Evolutionary conservation across 2,329 filamentous ascomycete species (phyloP).

Genomic region (Aspergillus sp.): DNA sequence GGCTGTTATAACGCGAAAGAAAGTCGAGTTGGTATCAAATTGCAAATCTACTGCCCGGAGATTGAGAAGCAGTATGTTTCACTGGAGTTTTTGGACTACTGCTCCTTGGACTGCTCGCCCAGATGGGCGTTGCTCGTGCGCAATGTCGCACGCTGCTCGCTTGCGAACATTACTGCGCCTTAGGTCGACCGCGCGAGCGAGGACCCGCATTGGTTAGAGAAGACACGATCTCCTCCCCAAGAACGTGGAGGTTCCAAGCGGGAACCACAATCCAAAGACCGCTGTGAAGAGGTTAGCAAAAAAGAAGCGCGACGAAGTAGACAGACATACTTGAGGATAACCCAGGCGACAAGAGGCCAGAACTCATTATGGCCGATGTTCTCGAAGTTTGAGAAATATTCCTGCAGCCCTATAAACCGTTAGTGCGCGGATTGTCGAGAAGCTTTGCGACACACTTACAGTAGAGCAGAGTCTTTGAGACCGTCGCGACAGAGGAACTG

Average conservation of each 20-base stretch:
- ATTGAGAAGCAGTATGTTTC: too few species aligned
- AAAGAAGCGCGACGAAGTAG: neutral
- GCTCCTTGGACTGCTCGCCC: too few species aligned
- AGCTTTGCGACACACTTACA: constrained; percentile 46
- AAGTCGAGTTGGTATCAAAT: neutral
- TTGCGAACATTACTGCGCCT: constrained; percentile 23
- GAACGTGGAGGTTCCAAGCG: constrained; percentile 60
- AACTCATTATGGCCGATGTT: constrained; percentile 64
- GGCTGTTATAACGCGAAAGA: neutral
- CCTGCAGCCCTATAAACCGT: constrained; percentile 51
- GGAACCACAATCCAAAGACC: constrained; percentile 66
- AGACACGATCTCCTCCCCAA: constrained; percentile 62
- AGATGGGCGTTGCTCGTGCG: too few species aligned
- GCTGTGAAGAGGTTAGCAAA: constrained; percentile 38
- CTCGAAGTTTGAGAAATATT: constrained; percentile 60
- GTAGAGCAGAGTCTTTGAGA: constrained; percentile 68
- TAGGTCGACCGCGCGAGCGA: constrained; percentile 28
- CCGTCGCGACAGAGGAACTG: constrained; percentile 60
- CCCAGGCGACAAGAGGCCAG: constrained; percentile 58
- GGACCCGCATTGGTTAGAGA: constrained; percentile 48
- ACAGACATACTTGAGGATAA: constrained; percentile 63
- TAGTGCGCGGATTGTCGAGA: neutral
- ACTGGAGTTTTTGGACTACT: too few species aligned
- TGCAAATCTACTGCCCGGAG: too few species aligned
- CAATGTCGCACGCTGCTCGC: too few species aligned